These are phyloP conservation scores for Rhodotorula diobovata DNA, from an alignment of 768 basidiomycete species.

Conservation along the genomic window DNA sequence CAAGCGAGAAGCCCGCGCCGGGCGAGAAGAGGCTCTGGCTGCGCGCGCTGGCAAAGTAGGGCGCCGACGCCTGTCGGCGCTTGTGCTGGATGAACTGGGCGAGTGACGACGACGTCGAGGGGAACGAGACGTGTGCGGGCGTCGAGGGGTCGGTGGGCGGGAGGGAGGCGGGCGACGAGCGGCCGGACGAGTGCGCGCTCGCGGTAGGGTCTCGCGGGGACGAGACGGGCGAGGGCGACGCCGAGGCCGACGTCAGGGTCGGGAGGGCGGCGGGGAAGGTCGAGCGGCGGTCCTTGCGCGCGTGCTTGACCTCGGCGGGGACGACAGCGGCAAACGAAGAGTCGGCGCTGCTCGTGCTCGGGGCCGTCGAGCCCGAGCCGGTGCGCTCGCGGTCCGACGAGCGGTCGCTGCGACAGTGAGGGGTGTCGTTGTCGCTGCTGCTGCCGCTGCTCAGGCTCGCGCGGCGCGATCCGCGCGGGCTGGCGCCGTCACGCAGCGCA, in stretches of 20 bases:
- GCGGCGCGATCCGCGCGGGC: background rate
- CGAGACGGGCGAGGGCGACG: background rate
- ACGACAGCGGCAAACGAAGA: background rate
- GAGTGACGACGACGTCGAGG: slow-evolving; percentile 22
- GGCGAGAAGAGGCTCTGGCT: slow-evolving; percentile 6
- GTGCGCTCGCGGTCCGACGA: background rate
- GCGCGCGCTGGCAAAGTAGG: slow-evolving; percentile 31
- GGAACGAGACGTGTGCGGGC: slow-evolving; percentile 15
- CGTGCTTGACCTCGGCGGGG: background rate
- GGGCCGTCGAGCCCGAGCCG: background rate
- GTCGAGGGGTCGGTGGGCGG: slow-evolving; percentile 12
- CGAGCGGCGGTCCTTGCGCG: slow-evolving; percentile 18
- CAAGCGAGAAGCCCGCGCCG: slow-evolving; percentile 17
- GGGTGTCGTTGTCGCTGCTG: background rate
- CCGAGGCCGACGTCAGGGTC: background rate
- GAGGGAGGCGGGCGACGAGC: slow-evolving; percentile 9
- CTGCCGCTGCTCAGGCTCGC: background rate
- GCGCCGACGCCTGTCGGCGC: slow-evolving; percentile 36
- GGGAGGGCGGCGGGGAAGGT: slow-evolving; percentile 7
- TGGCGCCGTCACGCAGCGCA: background rate
- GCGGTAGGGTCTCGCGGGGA: background rate
- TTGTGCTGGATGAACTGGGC: slow-evolving; percentile 38
- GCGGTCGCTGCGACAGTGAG: background rate
- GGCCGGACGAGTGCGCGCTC: slow-evolving; percentile 1
- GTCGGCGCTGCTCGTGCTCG: background rate